These are phyloP conservation scores for Tetrahymena malaccensis DNA, from an alignment of 73 alveolate genomes.

Conservation along the genomic window DNA sequence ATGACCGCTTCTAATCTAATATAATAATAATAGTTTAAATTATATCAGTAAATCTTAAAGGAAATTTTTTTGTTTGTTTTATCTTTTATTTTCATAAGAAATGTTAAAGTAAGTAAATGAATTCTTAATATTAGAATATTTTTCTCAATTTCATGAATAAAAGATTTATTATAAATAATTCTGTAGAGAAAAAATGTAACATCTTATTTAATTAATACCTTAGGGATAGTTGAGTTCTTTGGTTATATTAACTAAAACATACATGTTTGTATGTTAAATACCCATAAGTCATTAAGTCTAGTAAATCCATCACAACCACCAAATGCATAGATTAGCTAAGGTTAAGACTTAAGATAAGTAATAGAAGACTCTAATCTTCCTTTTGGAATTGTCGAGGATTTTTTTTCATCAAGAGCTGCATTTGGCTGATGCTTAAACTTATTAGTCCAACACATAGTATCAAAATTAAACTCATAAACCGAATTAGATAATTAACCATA, in stretches of 20 bases:
- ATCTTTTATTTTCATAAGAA: no score
- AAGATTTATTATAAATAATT: no score
- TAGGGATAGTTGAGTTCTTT: neutral
- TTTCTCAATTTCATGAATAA: no score
- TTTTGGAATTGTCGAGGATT: neutral
- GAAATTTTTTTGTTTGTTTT: no score
- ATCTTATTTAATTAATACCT: neutral
- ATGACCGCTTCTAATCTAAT: conserved; percentile 24
- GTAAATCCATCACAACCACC: conserved; percentile 43
- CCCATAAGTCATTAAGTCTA: conserved; percentile 35
- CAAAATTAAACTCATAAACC: conserved; percentile 7
- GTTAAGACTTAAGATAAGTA: neutral
- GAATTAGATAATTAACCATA: conserved; percentile 20
- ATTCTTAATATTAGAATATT: no score
- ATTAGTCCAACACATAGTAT: conserved; percentile 3
- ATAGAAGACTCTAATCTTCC: conserved; percentile 29
- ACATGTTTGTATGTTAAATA: neutral
- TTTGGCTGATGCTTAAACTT: neutral
- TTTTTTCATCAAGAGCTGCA: neutral
- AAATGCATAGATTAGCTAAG: neutral
- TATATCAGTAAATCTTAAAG: no score
- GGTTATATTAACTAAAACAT: conserved; percentile 4
- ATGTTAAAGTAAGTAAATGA: no score
- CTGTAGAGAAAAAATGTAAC: no score
- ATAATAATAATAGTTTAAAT: neutral